Conservation (phyloP, 805 yeast species). For the Zygoascus flipseniorum region DNA sequence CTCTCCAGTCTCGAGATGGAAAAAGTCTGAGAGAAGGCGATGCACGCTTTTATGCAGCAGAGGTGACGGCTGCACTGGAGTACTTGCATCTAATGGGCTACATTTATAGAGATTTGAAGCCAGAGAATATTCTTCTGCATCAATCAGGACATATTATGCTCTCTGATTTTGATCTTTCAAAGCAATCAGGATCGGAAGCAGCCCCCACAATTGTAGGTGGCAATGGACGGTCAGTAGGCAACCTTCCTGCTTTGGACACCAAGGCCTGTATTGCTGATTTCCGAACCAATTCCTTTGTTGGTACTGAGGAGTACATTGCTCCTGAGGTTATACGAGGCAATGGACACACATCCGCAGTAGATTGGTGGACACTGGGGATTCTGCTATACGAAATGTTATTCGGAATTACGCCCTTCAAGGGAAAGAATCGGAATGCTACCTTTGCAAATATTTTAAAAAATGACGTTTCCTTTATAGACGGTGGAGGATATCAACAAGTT, state of each 20-base stretch:
- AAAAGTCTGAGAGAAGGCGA: slow-evolving; percentile 82
- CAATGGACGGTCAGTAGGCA: slow-evolving; percentile 25
- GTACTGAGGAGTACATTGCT: slow-evolving; percentile 97
- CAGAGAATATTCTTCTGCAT: slow-evolving; percentile 89
- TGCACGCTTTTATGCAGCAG: slow-evolving; percentile 92
- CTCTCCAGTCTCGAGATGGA: slow-evolving; percentile 81
- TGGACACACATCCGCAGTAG: slow-evolving; percentile 97
- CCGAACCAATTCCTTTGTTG: slow-evolving; percentile 95
- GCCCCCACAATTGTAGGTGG: slow-evolving; percentile 56
- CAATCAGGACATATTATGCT: slow-evolving; percentile 98
- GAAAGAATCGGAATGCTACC: slow-evolving; percentile 78
- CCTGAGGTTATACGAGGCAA: slow-evolving; percentile 97
- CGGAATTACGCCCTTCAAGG: slow-evolving; percentile 96
- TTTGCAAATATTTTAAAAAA: slow-evolving; percentile 78
- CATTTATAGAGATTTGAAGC: slow-evolving; percentile 92
- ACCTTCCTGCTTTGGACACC: slow-evolving; percentile 71
- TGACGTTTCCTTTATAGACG: slow-evolving; percentile 73
- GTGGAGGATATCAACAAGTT: slow-evolving; percentile 41
- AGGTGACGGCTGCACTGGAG: slow-evolving; percentile 94
- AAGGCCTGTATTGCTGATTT: slow-evolving; percentile 93
- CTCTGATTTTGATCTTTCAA: slow-evolving; percentile 90
- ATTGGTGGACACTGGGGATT: slow-evolving; percentile 99
- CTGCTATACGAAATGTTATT: slow-evolving; percentile 88
- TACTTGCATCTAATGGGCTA: slow-evolving; percentile 95
- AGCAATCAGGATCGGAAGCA: slow-evolving; percentile 71